Base-by-base conservation (phyloP, 2,329 filamentous ascomycete species). In the Sporothrix curviconia region DNA sequence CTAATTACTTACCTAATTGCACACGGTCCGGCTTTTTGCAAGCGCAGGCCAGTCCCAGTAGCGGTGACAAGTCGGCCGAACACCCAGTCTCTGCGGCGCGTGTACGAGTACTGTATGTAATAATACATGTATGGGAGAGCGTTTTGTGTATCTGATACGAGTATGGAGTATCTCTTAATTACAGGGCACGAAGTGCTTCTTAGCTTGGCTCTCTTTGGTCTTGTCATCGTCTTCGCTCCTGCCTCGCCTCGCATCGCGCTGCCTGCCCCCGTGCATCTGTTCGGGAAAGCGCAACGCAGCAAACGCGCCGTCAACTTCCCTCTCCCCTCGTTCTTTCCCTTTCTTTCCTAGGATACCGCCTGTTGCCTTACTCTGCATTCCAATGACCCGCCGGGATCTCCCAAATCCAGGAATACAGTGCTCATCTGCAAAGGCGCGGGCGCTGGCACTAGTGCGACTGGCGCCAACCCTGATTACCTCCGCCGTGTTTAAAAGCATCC, bases 401-500 rank as follows among this genome's bases (percentile, higher is more conserved):
- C 39, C 51, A 25, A 28, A 34, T 39, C 51, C 37, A 37, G 51
- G 39, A 44, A 50, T 40, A 25, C 28, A 32, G 51, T 43, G 51
- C 51, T 32, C 36, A 24, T 43, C 30, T 24, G 17, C 49, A 51
- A n/a, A n/a, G n/a, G 55, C 51, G 44, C 32, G 37, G 24, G 37
- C 15, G 37, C 46, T 50, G 32, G 52, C 42, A 50, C 56, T 57
- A 57, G 56, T 57, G 56, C 40, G 24, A 17, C 43, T 57, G 40
- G 56, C 49, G 49, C 49, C 19, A 24, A 28, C 39, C 34, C 22
- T 17, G 28, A 25, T 52, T 47, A 39, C 51, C 55, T 55, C 53
- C 44, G 25, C 51, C 50, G 53, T 52, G 24, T 56, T 62, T 60
- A 63, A 63, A 62, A 62, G 52, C 51, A 53, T 24, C 44, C 58